These are phyloP conservation scores for Aureobasidium sp. DNA, from an alignment of 2,329 filamentous ascomycete genomes.

Conservation along the genomic window DNA sequence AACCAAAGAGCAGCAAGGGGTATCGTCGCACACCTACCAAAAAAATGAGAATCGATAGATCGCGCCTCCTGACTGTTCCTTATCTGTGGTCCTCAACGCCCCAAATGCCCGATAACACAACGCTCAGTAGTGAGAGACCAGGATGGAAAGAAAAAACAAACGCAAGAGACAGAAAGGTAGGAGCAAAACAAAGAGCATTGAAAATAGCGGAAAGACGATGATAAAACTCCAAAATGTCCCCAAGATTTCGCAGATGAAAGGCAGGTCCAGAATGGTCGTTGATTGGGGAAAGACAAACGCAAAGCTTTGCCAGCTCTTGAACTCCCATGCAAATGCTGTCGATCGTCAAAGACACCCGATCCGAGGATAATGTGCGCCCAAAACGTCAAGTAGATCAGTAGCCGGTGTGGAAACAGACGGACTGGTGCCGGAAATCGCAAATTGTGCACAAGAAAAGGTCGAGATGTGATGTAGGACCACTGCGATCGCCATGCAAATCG, in stretches of 20 bases:
- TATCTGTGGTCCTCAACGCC: conserved; percentile 6
- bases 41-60: conserved; percentile 16
- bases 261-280: background rate
- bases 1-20: conserved; percentile 15
- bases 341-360: too few relatives aligned
- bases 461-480: too few relatives aligned
- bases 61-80: conserved; percentile 13
- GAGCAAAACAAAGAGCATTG: background rate
- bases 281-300: background rate
- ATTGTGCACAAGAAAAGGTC: too few relatives aligned
- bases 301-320: background rate
- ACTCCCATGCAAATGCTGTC: background rate
- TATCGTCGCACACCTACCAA: conserved; percentile 20
- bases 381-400: too few relatives aligned
- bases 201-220: background rate
- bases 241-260: background rate
- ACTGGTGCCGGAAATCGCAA: background rate
- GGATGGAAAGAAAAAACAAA: background rate
- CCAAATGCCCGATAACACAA: conserved; percentile 9
- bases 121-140: background rate
- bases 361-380: too few relatives aligned
- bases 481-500: too few relatives aligned
- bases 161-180: background rate
- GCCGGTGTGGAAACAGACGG: too few relatives aligned
- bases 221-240: background rate